Evolutionary conservation across 2,329 filamentous ascomycete species (phyloP).

Genomic region (Passalora sequoiae): DNA sequence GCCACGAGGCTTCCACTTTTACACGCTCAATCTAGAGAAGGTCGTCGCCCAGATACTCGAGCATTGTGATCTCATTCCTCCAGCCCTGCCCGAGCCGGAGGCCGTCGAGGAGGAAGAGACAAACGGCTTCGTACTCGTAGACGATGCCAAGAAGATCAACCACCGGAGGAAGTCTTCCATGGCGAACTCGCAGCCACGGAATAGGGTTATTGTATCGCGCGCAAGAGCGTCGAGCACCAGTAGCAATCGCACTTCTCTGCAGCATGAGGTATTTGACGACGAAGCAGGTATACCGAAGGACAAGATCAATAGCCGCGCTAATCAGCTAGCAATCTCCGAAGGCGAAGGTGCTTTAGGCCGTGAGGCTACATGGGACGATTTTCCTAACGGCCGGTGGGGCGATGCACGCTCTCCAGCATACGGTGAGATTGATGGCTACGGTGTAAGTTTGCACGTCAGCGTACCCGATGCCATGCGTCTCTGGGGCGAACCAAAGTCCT

Average conservation of each 20-base stretch:
- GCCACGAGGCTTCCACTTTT: slow-evolving; percentile 88
- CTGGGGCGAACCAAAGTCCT: slow-evolving; percentile 73
- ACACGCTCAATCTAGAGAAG: slow-evolving; percentile 94
- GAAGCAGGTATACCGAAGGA: slow-evolving; percentile 73
- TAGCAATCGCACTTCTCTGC: slow-evolving; percentile 43
- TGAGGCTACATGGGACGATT: slow-evolving; percentile 98
- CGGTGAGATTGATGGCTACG: slow-evolving; percentile 96
- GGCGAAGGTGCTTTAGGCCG: slow-evolving; percentile 83
- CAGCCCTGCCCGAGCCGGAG: slow-evolving; percentile 33
- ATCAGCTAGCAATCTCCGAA: slow-evolving; percentile 88
- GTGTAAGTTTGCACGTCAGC: slow-evolving; percentile 87
- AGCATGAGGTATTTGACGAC: slow-evolving; percentile 63
- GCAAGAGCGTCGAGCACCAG: slow-evolving; percentile 55
- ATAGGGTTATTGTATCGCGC: slow-evolving; percentile 68
- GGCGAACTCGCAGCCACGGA: slow-evolving; percentile 77
- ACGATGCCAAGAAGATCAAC: slow-evolving; percentile 44
- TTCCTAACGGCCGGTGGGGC: slow-evolving; percentile 92
- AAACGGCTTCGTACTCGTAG: slow-evolving; percentile 40
- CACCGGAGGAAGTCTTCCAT: slow-evolving; percentile 63
- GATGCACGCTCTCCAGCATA: slow-evolving; percentile 90
- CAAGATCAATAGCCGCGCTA: slow-evolving; percentile 65
- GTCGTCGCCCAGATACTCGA: slow-evolving; percentile 91
- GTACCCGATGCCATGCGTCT: slow-evolving; percentile 75
- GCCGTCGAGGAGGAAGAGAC: slow-evolving; percentile 26
- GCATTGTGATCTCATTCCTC: slow-evolving; percentile 73